Base-by-base conservation (phyloP, 805 yeast genomes). In the Candida broadrunensis region DNA sequence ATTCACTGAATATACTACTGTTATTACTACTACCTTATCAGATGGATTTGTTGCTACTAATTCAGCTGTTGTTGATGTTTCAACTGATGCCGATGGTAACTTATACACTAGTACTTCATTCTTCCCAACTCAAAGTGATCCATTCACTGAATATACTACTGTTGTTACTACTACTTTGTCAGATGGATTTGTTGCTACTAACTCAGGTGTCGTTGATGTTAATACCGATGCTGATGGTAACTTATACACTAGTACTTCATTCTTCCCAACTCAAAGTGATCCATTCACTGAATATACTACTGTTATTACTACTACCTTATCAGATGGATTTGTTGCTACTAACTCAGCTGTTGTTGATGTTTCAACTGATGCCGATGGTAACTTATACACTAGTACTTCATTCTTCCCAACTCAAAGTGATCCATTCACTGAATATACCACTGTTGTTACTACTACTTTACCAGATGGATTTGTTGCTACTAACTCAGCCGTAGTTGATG, bases 131-230 rank as follows among this genome's bases (percentile, higher is more conserved):
- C 21, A 26, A 15, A 16, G 26, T 19, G n/a, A 4, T 4, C 18
- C 20, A 14, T 19, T 27, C 13, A 14, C 39, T 18, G 18, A 34
- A 4, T 33, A 33, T n/a, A 33, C 36, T 19, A 33, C 36, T 5
- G 18, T 25, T 19, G 16, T 33, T 14, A 33, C 26, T 19, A 18
- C 36, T n/a, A 33, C 36, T 20, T 24, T 6, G 5, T 11, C 36
- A 8, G 16, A 18, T 33, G 36, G 36, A 18, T 36, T 33, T 13
- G 39, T 43, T 9, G 41, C 39, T 7, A 52, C 55, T 7, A 45
- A 47, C n/a, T 41, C 53, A 3, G 54, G 50, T 33, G 50, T 37
- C 9, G 48, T 49, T 21, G 35, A 46, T 27, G 47, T 50, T 8
- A 46, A 51, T 5, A 46, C 53, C 20, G 42, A 54, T 35, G 35